Evolutionary conservation across 768 basidiomycete genomes (phyloP), one percentile per base, ranked within the genome.

Genomic region (Boletus rubescentipes): DNA sequence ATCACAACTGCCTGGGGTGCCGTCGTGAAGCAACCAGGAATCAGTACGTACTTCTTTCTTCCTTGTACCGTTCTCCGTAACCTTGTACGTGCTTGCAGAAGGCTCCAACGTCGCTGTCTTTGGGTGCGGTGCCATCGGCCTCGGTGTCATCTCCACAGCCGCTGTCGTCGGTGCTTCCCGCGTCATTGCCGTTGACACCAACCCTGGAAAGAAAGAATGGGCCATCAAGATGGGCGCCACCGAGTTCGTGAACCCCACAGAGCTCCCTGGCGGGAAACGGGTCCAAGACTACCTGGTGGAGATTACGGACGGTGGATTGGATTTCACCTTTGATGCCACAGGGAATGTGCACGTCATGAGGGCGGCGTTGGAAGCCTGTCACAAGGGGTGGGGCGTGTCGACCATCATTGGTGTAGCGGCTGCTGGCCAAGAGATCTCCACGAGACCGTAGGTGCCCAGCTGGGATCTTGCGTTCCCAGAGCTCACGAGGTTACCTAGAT

Each of bases 1-100:
- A 96, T 98, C 70, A 96, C 95, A 34, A 98, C 95, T n/a, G 95
- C 95, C 16, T 98, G 93, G 91, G 95, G 96, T 50, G 90, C 96
- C 7, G 91, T 96, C 44, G 82, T 82, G 59, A 98, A 98, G 77
- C 92, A 94, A 67, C 83, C 87, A 21, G 93, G 91, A 55, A 83
- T 92, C 71, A 80, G 90, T 89, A 65, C 20, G 86, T 76, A 26
- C 30, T 35, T 39, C 29, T 47, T 10, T 40, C 36, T 37, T 35
- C 45, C 39, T 37, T 16, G n/a, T 38, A 37, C 34, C 50, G 26
- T 31, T 29, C 31, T 6, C 41, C 29, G 23, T 21, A 53, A 35
- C 31, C 36, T 20, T 37, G 18, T 34, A 29, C 37, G 39, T 16
- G 5, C 35, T 23, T 35, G 16, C 65, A 90, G 93, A 87, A 78